Evolutionary conservation across 768 basidiomycete species (phyloP).

Genomic region (Serendipita vermifera): DNA sequence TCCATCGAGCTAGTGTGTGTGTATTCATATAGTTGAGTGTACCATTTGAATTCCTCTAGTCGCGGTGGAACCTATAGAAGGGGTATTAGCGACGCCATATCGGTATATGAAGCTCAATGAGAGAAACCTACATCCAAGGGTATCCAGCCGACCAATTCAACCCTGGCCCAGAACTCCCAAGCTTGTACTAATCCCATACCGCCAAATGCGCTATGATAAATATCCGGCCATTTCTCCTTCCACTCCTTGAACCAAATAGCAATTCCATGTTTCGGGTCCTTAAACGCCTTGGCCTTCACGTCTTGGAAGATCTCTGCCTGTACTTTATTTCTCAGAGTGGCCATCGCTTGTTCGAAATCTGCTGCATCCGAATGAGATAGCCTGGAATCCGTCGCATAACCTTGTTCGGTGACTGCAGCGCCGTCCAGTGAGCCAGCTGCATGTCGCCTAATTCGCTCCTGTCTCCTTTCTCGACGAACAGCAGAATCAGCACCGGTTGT

Average conservation of each 20-base stretch:
- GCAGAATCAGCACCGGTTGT: conserved; percentile 31
- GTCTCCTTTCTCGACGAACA: conserved; percentile 41
- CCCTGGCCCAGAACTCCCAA: conserved; percentile 90
- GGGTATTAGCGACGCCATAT: conserved; percentile 7
- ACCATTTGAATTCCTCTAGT: conserved; percentile 79
- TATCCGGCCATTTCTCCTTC: conserved; percentile 66
- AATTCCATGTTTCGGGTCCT: conserved; percentile 61
- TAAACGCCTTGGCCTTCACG: conserved; percentile 73
- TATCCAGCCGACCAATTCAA: conserved; percentile 82
- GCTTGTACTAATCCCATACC: conserved; percentile 75
- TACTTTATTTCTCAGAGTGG: conserved; percentile 35
- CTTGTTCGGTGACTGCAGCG: conserved; percentile 42
- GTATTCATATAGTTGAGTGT: conserved; percentile 62
- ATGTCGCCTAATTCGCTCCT: conserved; percentile 47
- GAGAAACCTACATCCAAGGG: conserved; percentile 52
- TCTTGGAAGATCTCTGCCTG: conserved; percentile 56
- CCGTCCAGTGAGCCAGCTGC: conserved; percentile 28
- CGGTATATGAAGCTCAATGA: conserved; percentile 9
- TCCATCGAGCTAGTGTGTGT: conserved; percentile 36
- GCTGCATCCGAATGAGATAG: conserved; percentile 50
- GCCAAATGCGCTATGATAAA: conserved; percentile 79
- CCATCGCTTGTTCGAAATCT: conserved; percentile 54
- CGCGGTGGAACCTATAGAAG: conserved; percentile 34
- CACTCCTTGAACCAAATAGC: conserved; percentile 53
- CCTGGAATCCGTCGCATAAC: conserved; percentile 76